Percentiles rank a stretch among this genome's conserved stretches.
These are phyloP conservation scores for Buddleja alternifolia DNA, from an alignment of 257 asterid species.

Conservation along the genomic window DNA sequence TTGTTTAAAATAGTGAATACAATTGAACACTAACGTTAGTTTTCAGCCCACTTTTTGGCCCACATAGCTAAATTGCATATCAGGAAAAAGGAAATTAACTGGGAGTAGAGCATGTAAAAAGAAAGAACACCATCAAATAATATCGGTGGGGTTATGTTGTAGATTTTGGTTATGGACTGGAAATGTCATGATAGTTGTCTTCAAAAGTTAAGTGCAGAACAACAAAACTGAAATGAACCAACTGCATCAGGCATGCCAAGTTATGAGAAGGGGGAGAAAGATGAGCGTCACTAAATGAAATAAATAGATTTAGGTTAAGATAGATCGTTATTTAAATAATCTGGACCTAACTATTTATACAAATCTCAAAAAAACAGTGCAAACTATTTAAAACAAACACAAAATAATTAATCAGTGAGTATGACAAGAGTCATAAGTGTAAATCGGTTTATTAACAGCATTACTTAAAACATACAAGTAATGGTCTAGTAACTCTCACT, in stretches of 20 bases:
- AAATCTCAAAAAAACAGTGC: neutral
- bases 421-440: neutral
- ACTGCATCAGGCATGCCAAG: neutral
- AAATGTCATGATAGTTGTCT: neutral
- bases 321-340: neutral
- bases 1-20: neutral
- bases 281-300: neutral
- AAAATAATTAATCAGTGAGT: neutral
- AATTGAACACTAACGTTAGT: neutral
- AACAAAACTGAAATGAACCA: neutral
- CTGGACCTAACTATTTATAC: neutral
- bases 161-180: neutral
- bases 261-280: neutral
- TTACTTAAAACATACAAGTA: neutral
- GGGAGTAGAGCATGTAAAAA: neutral
- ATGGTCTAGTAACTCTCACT: neutral
- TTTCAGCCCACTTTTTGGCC: neutral
- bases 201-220: neutral
- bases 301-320: neutral
- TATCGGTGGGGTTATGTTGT: neutral
- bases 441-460: neutral
- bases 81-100: neutral
- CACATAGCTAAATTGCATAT: neutral
- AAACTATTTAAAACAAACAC: constrained; percentile 8
- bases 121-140: neutral